These are phyloP conservation scores for Coemansia sp. DNA, from an alignment of 192 early-diverging fungal genomes.

Conservation along the genomic window DNA sequence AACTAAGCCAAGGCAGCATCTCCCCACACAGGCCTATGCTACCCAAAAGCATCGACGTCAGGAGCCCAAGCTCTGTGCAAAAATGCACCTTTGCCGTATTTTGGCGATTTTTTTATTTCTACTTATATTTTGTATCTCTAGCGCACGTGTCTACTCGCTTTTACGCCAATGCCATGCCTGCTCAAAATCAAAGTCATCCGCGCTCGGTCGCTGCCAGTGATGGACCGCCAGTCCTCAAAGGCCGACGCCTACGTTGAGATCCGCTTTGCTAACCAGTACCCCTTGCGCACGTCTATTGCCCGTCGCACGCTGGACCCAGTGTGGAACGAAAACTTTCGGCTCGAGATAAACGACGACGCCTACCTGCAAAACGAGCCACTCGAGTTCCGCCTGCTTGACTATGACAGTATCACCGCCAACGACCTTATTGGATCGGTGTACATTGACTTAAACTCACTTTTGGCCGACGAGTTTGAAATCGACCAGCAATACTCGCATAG, in stretches of 20 bases:
- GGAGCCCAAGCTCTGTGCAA: background rate
- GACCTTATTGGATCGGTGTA: slow-evolving; percentile 77
- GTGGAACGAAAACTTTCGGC: slow-evolving; percentile 80
- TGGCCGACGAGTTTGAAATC: slow-evolving; percentile 61
- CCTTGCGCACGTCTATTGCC: slow-evolving; percentile 61
- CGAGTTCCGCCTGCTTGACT: slow-evolving; percentile 74
- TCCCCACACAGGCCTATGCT: background rate
- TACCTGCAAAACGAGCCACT: slow-evolving; percentile 81
- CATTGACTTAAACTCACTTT: slow-evolving; percentile 73
- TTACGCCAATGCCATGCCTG: slow-evolving; percentile 65
- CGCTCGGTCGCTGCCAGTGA: slow-evolving; percentile 76
- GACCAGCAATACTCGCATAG: background rate
- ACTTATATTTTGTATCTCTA: background rate
- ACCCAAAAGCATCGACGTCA: background rate
- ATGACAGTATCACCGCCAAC: slow-evolving; percentile 69
- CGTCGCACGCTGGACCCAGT: slow-evolving; percentile 74
- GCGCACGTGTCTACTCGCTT: background rate
- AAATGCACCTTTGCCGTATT: background rate
- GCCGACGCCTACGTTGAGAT: slow-evolving; percentile 86
- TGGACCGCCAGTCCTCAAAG: slow-evolving; percentile 77
- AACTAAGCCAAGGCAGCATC: background rate
- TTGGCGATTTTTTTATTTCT: background rate
- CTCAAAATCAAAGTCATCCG: slow-evolving; percentile 69
- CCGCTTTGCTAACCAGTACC: slow-evolving; percentile 70
- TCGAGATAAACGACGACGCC: slow-evolving; percentile 75